A percentile compares a stretch with the other conserved stretches of the same genome.
phyloP scores from a whole-genome alignment of 805 yeast species.

The Tetrapisispora namnaoensis region DNA sequence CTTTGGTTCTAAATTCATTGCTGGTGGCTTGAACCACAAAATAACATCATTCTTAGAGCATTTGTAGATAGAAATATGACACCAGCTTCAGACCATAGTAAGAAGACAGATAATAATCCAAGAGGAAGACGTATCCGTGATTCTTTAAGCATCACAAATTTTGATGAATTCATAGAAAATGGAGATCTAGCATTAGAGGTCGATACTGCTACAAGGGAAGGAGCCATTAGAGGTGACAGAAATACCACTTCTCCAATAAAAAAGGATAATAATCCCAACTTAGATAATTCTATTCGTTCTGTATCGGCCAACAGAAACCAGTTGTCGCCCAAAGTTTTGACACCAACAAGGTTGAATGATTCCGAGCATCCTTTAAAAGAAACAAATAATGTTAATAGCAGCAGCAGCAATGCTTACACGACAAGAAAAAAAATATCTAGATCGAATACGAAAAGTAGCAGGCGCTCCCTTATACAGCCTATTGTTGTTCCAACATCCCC shows the following conservation, averaged over 20 bases:
- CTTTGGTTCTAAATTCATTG: too few species aligned
- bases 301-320: neutral
- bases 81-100: neutral
- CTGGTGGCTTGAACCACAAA: too few species aligned
- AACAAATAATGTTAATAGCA: neutral
- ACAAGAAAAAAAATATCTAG: constrained; percentile 4
- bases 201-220: constrained; percentile 30
- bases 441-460: constrained; percentile 11
- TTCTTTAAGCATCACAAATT: constrained; percentile 10
- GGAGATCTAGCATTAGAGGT: constrained; percentile 27
- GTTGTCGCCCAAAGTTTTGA: neutral
- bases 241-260: constrained; percentile 3
- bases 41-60: too few species aligned
- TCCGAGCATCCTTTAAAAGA: constrained; percentile 1
- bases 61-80: neutral
- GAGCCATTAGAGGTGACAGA: neutral
- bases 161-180: constrained; percentile 31
- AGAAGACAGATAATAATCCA: neutral
- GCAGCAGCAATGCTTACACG: neutral
- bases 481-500: constrained; percentile 14
- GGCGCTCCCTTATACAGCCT: constrained; percentile 24
- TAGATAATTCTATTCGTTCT: neutral
- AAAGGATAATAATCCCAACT: neutral
- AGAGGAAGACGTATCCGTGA: neutral
- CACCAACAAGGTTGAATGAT: neutral